Conservation (phyloP, 2,329 filamentous ascomycete genomes). For the Fusarium torulosum region DNA sequence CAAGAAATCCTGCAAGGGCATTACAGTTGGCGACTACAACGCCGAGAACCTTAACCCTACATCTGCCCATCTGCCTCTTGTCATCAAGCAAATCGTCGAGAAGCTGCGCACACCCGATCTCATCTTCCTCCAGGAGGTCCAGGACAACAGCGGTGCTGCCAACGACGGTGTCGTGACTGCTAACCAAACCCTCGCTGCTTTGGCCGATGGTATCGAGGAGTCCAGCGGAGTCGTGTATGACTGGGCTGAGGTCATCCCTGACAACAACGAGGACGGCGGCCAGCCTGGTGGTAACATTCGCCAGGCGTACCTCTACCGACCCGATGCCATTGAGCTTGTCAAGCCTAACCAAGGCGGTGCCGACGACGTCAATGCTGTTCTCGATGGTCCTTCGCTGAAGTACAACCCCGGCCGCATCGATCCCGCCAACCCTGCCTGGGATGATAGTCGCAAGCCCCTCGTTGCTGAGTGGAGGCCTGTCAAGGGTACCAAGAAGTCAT, state of each 20-base stretch:
- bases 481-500: conserved; percentile 62
- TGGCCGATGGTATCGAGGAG: conserved; percentile 64
- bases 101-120: conserved; percentile 74
- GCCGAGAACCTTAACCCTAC: conserved; percentile 74
- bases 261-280: conserved; percentile 73
- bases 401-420: conserved; percentile 79
- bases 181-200: conserved; percentile 69
- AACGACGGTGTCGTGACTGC: conserved; percentile 69
- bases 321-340: conserved; percentile 68
- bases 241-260: conserved; percentile 70
- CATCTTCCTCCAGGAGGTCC: conserved; percentile 77
- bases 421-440: conserved; percentile 70
- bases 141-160: conserved; percentile 73
- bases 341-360: conserved; percentile 68
- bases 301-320: conserved; percentile 76
- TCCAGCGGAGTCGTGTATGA: conserved; percentile 67
- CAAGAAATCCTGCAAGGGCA: conserved; percentile 67
- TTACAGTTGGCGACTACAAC: conserved; percentile 77
- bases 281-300: conserved; percentile 79
- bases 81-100: conserved; percentile 74
- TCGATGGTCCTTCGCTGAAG: conserved; percentile 67
- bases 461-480: conserved; percentile 74
- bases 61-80: conserved; percentile 65
- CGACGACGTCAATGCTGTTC: conserved; percentile 68
- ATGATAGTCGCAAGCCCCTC: conserved; percentile 73